Base-by-base conservation (phyloP, 805 yeast genomes). In the Candida silvicultrix region DNA sequence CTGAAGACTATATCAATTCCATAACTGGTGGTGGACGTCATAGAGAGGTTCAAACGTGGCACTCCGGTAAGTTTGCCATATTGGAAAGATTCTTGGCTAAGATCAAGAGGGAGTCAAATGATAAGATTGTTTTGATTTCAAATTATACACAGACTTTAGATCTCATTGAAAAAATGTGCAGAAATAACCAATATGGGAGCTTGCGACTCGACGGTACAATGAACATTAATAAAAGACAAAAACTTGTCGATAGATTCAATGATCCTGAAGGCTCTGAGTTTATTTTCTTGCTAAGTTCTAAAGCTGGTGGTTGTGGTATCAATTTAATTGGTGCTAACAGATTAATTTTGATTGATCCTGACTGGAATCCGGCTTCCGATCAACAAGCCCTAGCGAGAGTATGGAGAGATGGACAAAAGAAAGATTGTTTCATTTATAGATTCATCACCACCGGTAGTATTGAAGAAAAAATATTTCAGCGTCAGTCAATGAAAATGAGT, bases 281-380 rank as follows among this genome's bases (percentile, higher is more conserved):
- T 63, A 81, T 94, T 2, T 94, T 94, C 56, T 70, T 94, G 49
- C 70, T 94, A 44, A 87, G 96, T 61, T 87, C 96, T 8, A 94
- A 94, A 64, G 99, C 99, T 1, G 99, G 99, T 56, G 99, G 99
- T 1, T 94, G 99, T 71, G 99, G 99, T 67, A 88, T 94, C 58
- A 94, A 94, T 63, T 75, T 94, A 56, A 92, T 94, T 57, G 99
- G 99, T 12, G 99, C 98, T 2, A 94, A 94, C 54, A 74, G 99
- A 51, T 70, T 94, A 50, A 79, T 94, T 19, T 69, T 94, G 41
- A 72, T 94, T 60, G 99, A 94, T 62, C 85, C 85, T 0, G 99
- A 94, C 63, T 94, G 99, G 99, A 92, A 92, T 59, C 99, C 99
- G 0, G 98, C 99, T 0, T 84, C 96, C 1, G 99, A 92, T 61